Percentiles rank a stretch among this genome's conserved stretches.
These are phyloP conservation scores for Magnolia officinalis DNA, from an alignment of 164 flowering plant species.

Conservation along the genomic window DNA sequence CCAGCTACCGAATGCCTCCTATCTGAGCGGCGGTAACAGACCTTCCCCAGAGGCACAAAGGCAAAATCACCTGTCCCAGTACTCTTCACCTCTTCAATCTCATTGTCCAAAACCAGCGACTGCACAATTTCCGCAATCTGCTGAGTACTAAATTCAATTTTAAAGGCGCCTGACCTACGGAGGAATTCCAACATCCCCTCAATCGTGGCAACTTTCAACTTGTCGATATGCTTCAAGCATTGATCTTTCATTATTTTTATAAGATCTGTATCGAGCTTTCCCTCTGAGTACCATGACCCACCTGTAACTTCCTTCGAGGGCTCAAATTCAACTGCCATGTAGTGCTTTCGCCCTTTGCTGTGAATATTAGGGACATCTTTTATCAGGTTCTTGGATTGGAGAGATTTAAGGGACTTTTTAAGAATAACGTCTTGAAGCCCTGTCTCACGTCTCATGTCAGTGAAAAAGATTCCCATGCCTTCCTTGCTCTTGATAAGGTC, in stretches of 20 bases:
- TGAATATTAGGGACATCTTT: slow-evolving; percentile 55
- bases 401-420: slow-evolving; percentile 43
- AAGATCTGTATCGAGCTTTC: slow-evolving; percentile 46
- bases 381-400: slow-evolving; percentile 38
- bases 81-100: slow-evolving; percentile 54
- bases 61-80: slow-evolving; percentile 54
- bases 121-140: slow-evolving; percentile 55
- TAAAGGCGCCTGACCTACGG: slow-evolving; percentile 12
- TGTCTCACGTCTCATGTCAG: slow-evolving; percentile 34
- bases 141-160: slow-evolving; percentile 21
- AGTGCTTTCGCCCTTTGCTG: slow-evolving; percentile 44
- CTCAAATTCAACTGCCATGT: slow-evolving; percentile 63
- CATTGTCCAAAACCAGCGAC: slow-evolving; percentile 57
- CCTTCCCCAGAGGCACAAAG: slow-evolving; percentile 41
- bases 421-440: slow-evolving; percentile 30
- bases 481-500: slow-evolving; percentile 26
- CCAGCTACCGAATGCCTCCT: slow-evolving; percentile 30
- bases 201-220: slow-evolving; percentile 33
- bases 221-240: slow-evolving; percentile 30
- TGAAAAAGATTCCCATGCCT: slow-evolving; percentile 44
- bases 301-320: slow-evolving; percentile 76
- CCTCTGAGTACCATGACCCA: slow-evolving; percentile 68
- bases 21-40: slow-evolving; percentile 44
- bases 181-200: slow-evolving; percentile 35
- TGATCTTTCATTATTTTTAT: slow-evolving; percentile 28